Evolutionary conservation across 2,329 filamentous ascomycete genomes (phyloP).

Genomic region (Apiospora hydei): DNA sequence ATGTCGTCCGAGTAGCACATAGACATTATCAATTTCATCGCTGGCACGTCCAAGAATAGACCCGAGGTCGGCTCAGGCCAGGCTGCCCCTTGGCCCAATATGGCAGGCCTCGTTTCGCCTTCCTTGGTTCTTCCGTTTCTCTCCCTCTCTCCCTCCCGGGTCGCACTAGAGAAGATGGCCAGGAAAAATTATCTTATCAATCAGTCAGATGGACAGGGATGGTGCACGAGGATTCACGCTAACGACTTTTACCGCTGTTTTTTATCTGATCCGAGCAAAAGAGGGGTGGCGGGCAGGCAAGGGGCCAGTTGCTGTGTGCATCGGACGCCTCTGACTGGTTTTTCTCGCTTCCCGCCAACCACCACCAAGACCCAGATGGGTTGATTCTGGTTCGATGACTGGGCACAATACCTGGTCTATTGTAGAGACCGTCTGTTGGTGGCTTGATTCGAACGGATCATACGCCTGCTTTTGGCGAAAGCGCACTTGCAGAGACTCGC

Average conservation of each 20-base stretch:
- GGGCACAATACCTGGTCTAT: not conserved
- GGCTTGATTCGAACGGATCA: not conserved
- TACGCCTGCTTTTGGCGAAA: slow-evolving; percentile 1
- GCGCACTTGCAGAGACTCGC: not conserved
- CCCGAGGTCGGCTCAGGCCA: slow-evolving; percentile 5
- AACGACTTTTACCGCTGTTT: slow-evolving; percentile 11
- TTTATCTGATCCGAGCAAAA: slow-evolving; percentile 10
- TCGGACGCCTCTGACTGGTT: not conserved
- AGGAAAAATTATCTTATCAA: slow-evolving; percentile 23
- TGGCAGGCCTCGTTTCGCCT: slow-evolving; percentile 3
- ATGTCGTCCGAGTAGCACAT: not conserved
- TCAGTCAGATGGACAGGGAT: slow-evolving; percentile 22
- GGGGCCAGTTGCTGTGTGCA: not conserved
- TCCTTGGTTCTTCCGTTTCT: not conserved
- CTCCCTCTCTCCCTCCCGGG: not conserved
- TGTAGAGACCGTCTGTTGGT: not conserved
- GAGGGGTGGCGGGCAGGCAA: not conserved
- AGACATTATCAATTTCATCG: slow-evolving; percentile 6
- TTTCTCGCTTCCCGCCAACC: not conserved
- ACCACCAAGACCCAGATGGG: not conserved
- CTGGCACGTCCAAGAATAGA: not conserved
- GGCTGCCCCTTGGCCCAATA: not conserved
- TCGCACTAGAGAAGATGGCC: not conserved
- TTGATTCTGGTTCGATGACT: slow-evolving; percentile 10
- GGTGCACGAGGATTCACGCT: not conserved